Conservation (phyloP, 2,329 filamentous ascomycete genomes). For the Colletotrichum viniferum region DNA sequence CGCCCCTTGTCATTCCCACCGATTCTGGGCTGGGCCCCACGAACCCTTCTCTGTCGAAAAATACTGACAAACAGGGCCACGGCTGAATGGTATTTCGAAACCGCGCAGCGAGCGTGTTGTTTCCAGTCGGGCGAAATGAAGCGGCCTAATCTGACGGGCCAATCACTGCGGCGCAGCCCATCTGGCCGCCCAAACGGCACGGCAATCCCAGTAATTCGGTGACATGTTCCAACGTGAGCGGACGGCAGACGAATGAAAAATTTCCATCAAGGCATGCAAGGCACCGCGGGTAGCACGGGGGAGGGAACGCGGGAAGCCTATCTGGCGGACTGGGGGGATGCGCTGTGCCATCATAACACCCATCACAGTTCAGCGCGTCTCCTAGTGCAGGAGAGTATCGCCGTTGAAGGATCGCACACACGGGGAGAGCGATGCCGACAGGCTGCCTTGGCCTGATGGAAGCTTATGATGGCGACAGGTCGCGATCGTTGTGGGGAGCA, state of each 20-base stretch:
- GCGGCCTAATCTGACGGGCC: neutral
- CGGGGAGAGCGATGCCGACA: slow-evolving; percentile 5
- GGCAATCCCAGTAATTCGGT: slow-evolving; percentile 3
- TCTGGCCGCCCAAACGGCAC: neutral
- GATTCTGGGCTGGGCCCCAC: neutral
- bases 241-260: slow-evolving; percentile 5
- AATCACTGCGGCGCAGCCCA: slow-evolving; percentile 1
- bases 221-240: slow-evolving; percentile 21
- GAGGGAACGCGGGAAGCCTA: slow-evolving; percentile 14
- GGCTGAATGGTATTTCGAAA: slow-evolving; percentile 6
- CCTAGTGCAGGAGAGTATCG: slow-evolving; percentile 1
- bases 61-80: slow-evolving; percentile 2
- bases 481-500: neutral
- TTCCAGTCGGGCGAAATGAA: neutral
- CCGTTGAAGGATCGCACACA: slow-evolving; percentile 2
- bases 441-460: neutral
- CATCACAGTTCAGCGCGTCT: neutral
- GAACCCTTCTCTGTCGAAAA: slow-evolving; percentile 3
- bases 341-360: slow-evolving; percentile 4
- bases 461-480: neutral
- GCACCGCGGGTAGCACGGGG: slow-evolving; percentile 13
- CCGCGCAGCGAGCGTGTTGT: slow-evolving; percentile 2
- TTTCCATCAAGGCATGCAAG: slow-evolving; percentile 13
- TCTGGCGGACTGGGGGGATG: slow-evolving; percentile 5
- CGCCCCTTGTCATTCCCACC: slow-evolving; percentile 8